Percentiles rank a stretch among this genome's conserved stretches.
Evolutionary conservation across 495 filamentous ascomycete genomes (phyloP).

Genomic region (Parathielavia appendiculata): DNA sequence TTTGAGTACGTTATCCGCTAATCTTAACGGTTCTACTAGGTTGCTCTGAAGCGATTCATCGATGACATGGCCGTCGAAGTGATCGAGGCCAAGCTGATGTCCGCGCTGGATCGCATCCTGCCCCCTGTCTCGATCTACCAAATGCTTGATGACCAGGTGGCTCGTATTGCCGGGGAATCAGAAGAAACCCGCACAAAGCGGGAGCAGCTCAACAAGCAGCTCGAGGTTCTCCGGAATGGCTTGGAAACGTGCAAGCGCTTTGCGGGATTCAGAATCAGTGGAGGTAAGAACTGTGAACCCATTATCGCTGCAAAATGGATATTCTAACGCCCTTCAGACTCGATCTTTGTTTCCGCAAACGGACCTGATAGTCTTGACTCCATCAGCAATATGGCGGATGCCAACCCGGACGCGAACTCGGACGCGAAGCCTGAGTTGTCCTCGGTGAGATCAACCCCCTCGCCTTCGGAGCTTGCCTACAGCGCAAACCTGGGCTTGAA

Average conservation of each 20-base stretch:
- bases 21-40: constrained; percentile 33
- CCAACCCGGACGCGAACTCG: no score
- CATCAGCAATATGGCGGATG: no score
- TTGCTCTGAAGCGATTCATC: constrained; percentile 57
- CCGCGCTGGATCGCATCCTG: constrained; percentile 38
- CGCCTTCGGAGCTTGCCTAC: no score
- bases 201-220: constrained; percentile 48
- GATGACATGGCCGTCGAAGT: constrained; percentile 56
- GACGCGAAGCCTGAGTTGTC: no score
- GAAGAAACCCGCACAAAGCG: constrained; percentile 43
- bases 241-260: constrained; percentile 48
- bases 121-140: constrained; percentile 40
- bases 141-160: constrained; percentile 43
- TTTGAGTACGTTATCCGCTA: background rate
- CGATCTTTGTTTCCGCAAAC: no score
- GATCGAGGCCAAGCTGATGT: constrained; percentile 56
- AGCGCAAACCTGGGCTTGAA: no score
- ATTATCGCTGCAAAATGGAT: background rate
- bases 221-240: constrained; percentile 46
- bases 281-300: constrained; percentile 7
- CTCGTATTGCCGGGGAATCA: constrained; percentile 52
- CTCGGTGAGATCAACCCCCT: no score
- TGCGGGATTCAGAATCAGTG: constrained; percentile 21
- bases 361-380: no score
- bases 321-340: no score